These are phyloP conservation scores for Omphalea diandra DNA, from an alignment of 441 rosid genomes.

Conservation along the genomic window DNA sequence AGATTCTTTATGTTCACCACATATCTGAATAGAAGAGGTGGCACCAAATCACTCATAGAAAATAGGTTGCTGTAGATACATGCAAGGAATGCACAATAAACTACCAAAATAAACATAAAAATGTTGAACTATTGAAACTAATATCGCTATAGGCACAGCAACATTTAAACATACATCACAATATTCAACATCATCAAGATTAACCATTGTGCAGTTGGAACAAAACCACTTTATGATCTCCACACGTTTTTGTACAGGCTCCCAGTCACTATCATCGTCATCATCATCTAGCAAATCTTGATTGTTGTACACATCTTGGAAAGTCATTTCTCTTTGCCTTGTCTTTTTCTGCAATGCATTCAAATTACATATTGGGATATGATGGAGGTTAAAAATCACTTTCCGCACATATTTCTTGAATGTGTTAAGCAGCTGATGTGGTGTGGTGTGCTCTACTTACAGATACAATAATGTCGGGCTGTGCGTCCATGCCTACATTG, in stretches of 20 bases:
- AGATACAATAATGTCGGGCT: slow-evolving; percentile 33
- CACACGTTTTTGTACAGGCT: slow-evolving; percentile 55
- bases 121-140: slow-evolving; percentile 5
- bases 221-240: slow-evolving; percentile 83
- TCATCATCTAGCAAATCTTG: slow-evolving; percentile 55
- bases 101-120: slow-evolving; percentile 1
- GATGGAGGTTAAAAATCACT: slow-evolving; percentile 17
- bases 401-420: slow-evolving; percentile 2
- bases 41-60: slow-evolving; percentile 21
- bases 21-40: slow-evolving; percentile 53
- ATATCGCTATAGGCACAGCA: not conserved
- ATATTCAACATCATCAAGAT: slow-evolving; percentile 56
- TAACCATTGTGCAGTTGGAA: slow-evolving; percentile 85
- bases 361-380: slow-evolving; percentile 12
- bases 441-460: slow-evolving; percentile 42
- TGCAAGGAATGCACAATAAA: slow-evolving; percentile 8
- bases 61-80: not conserved
- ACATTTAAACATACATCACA: slow-evolving; percentile 62
- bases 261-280: slow-evolving; percentile 88
- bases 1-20: slow-evolving; percentile 87
- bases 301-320: slow-evolving; percentile 60
- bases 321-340: slow-evolving; percentile 61
- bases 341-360: slow-evolving; percentile 41
- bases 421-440: slow-evolving; percentile 2
- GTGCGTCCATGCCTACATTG: slow-evolving; percentile 24